A percentile compares a stretch with the other conserved stretches of the same genome.
phyloP scores from a whole-genome alignment of 805 yeast genomes.

The Candida loeiensis region DNA sequence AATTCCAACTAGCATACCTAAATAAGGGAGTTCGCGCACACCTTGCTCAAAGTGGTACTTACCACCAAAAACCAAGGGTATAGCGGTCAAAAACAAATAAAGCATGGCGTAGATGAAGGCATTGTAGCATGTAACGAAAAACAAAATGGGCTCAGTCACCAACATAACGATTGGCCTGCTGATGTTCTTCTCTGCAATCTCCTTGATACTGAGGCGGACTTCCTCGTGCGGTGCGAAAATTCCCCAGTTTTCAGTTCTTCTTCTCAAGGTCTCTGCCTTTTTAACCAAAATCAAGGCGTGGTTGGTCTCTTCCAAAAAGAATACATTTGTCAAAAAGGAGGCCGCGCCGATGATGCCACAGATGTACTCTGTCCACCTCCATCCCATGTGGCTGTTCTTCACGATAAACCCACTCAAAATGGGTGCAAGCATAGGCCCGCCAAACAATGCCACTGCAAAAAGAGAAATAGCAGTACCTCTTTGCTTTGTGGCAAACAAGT shows the following conservation, averaged over 20 bases:
- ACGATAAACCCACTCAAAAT: constrained; percentile 47
- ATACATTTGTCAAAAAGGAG: constrained; percentile 30
- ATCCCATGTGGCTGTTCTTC: constrained; percentile 37
- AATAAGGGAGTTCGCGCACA: constrained; percentile 29
- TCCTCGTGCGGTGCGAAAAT: constrained; percentile 39
- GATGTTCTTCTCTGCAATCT: constrained; percentile 34
- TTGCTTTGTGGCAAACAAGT: constrained; percentile 58
- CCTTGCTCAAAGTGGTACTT: constrained; percentile 22
- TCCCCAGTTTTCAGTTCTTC: constrained; percentile 41
- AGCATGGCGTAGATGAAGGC: constrained; percentile 49
- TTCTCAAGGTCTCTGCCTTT: constrained; percentile 34
- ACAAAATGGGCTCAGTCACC: constrained; percentile 40
- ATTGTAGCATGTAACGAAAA: constrained; percentile 43
- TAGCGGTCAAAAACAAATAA: constrained; percentile 43
- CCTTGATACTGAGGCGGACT: constrained; percentile 26
- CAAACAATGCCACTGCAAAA: constrained; percentile 70
- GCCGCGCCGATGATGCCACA: constrained; percentile 39
- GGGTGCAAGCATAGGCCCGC: constrained; percentile 82
- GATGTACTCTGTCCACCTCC: constrained; percentile 60
- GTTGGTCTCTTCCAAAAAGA: constrained; percentile 37
- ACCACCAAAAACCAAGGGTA: constrained; percentile 44
- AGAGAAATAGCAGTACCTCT: constrained; percentile 76
- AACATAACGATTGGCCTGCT: constrained; percentile 41
- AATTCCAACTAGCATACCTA: constrained; percentile 38
- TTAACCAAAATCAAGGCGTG: constrained; percentile 34